Conservation (phyloP, 352 stramenopile species). For the Globisporangium irregulare region DNA sequence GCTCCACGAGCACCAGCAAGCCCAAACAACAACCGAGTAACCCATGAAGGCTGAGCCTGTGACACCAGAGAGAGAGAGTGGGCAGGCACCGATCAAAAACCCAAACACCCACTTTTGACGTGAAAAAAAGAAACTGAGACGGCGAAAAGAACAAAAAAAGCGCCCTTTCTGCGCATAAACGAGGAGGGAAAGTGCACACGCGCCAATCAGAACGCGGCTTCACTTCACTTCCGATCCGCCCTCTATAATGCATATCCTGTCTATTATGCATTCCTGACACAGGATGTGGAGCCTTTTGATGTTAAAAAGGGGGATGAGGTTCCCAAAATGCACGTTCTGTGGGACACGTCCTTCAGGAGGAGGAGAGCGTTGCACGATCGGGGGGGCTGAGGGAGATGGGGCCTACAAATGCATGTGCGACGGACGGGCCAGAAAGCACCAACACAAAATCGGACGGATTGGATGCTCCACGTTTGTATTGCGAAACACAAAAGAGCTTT, state of each 20-base stretch:
- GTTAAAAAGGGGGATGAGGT: not conserved
- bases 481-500: slow-evolving; percentile 5
- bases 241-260: not conserved
- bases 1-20: slow-evolving; percentile 10
- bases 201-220: slow-evolving; percentile 4
- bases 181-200: not conserved
- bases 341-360: slow-evolving; percentile 13
- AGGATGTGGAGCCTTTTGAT: not conserved
- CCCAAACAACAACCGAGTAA: not conserved
- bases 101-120: slow-evolving; percentile 7
- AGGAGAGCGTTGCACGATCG: slow-evolving; percentile 10
- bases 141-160: slow-evolving; percentile 6
- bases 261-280: not conserved
- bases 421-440: slow-evolving; percentile 5
- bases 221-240: not conserved
- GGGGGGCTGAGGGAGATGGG: not conserved
- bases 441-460: slow-evolving; percentile 1
- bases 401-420: not conserved
- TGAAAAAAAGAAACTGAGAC: slow-evolving; percentile 21
- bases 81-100: not conserved
- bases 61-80: slow-evolving; percentile 9
- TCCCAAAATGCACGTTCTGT: not conserved
- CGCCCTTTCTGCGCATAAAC: not conserved
- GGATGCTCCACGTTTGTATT: not conserved
- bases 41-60: slow-evolving; percentile 2